Conservation (phyloP, 371 early-diverging fungal genomes). For the Thermomucor indicae-seudaticae region DNA sequence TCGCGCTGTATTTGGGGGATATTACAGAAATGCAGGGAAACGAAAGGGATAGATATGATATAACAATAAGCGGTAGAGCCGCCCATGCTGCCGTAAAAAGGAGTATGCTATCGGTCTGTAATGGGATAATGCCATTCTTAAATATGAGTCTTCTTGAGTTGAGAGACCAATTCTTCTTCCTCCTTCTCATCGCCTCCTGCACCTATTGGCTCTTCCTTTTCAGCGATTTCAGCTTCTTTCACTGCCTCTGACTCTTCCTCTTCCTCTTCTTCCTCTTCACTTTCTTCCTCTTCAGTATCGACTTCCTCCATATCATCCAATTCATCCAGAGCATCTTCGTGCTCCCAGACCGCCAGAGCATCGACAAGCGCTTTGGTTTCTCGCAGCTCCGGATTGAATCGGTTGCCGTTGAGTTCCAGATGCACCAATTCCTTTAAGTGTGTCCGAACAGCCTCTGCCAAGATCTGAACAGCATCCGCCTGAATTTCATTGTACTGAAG, state of each 20-base stretch:
- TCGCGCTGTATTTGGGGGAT: no score
- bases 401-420: slow-evolving; percentile 92
- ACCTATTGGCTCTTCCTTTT: slow-evolving; percentile 20
- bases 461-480: slow-evolving; percentile 56
- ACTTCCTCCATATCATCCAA: slow-evolving; percentile 94
- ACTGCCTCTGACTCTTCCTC: slow-evolving; percentile 57
- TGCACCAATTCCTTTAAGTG: slow-evolving; percentile 58
- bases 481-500: slow-evolving; percentile 91
- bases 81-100: no score
- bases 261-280: slow-evolving; percentile 61
- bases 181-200: slow-evolving; percentile 12
- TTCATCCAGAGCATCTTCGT: slow-evolving; percentile 84
- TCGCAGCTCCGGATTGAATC: slow-evolving; percentile 76
- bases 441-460: slow-evolving; percentile 62
- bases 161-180: slow-evolving; percentile 32
- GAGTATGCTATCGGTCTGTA: no score
- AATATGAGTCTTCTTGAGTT: slow-evolving; percentile 42
- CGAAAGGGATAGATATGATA: no score
- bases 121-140: no score
- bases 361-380: slow-evolving; percentile 66
- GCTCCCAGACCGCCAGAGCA: slow-evolving; percentile 64
- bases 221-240: slow-evolving; percentile 27
- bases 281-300: slow-evolving; percentile 70
- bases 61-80: no score
- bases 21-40: no score